phyloP scores from a whole-genome alignment of 805 yeast genomes.

The Deakozyma indianensis region DNA sequence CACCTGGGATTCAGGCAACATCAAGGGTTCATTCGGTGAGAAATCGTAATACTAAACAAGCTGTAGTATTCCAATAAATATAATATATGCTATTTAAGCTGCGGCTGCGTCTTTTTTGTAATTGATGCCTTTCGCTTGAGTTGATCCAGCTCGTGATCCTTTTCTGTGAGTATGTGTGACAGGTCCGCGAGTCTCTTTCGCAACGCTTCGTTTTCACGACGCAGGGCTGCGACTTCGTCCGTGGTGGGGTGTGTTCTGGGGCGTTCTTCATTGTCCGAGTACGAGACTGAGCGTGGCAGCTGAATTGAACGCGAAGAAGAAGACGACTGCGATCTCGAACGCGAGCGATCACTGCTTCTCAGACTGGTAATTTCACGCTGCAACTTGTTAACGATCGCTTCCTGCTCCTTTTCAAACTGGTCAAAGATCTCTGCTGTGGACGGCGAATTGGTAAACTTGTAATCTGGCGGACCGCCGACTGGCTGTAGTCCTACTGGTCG shows the following conservation, averaged over 20 bases:
- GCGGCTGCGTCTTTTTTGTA: neutral
- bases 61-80: neutral
- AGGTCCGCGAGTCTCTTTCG: slow-evolving; percentile 10
- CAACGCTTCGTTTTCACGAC: slow-evolving; percentile 11
- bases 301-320: slow-evolving; percentile 17
- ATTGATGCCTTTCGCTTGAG: neutral
- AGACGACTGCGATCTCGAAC: slow-evolving; percentile 17
- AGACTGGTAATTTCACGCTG: slow-evolving; percentile 46
- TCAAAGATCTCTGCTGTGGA: slow-evolving; percentile 18
- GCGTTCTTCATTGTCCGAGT: slow-evolving; percentile 10
- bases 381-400: slow-evolving; percentile 52
- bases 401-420: slow-evolving; percentile 56
- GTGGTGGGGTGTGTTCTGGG: slow-evolving; percentile 5
- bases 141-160: slow-evolving; percentile 5
- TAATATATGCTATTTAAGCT: too few relatives aligned
- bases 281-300: slow-evolving; percentile 13
- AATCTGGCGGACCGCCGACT: neutral
- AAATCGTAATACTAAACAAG: too few relatives aligned
- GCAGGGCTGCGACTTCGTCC: slow-evolving; percentile 6
- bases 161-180: slow-evolving; percentile 8
- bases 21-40: neutral
- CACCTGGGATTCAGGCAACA: slow-evolving; percentile 44
- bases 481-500: neutral
- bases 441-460: neutral
- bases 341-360: slow-evolving; percentile 29